Base-by-base conservation (phyloP, 164 flowering plant genomes). In the Litsea cubeba region DNA sequence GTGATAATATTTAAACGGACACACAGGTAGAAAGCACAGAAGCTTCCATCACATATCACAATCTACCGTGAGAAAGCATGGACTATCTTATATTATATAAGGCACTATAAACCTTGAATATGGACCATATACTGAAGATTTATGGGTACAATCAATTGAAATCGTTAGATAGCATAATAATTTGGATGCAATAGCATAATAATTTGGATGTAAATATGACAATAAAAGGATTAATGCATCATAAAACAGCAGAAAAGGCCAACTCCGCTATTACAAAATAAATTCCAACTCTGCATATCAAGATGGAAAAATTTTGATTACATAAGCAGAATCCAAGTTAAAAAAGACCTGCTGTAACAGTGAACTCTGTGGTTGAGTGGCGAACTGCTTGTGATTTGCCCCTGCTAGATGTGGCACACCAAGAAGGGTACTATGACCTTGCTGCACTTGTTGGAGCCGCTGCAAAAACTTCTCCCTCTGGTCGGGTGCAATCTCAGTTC, bases 401-500 rank as follows among this genome's bases (percentile, higher is more conserved):
- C 49, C 69, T 12, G 69, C 69, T 26, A 66, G 69, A 66, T 28
- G 69, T 25, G 69, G 35, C 69, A 15, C 24, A 28, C 69, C 46
- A 68, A 88, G 90, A 79, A 90, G 81, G 71, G 74, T 89, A 73
- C 83, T 83, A 70, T 86, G 95, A 75, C 88, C 84, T 79, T 88
- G 92, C 82, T 93, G 95, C 28, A 95, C 89, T 76, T 91, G 93
- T 83, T 96, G 97, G 57, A 87, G 79, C 72, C 90, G 83, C 81
- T 94, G 97, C 76, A 96, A 78, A 81, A 80, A 96, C 71, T 92
- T 89, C 83, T 96, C 99, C 81, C 92, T 86, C 75, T 94, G 95
- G 82, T 96, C 99, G 69, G 97, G 98, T 62, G 91, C 85, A 83
- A 96, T 89, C 81, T 96, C 99, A 83, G 94, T 78, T 85, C 99